These are phyloP conservation scores for Chytriomyces hyalinus DNA, from an alignment of 192 early-diverging fungal genomes.

Conservation along the genomic window DNA sequence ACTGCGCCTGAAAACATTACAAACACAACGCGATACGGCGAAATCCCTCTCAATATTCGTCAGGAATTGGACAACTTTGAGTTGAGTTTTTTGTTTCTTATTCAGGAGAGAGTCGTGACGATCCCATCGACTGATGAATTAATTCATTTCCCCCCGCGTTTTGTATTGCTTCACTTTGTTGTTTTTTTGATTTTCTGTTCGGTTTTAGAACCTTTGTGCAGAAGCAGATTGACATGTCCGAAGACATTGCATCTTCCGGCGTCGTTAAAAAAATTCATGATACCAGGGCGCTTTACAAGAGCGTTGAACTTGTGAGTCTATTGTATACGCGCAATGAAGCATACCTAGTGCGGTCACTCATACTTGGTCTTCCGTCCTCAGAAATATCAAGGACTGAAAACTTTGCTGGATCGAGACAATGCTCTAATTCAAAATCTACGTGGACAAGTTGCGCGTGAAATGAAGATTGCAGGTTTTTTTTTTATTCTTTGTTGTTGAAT, in stretches of 20 bases:
- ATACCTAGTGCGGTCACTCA: not conserved
- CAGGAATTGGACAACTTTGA: slow-evolving; percentile 36
- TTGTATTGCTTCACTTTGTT: too few relatives aligned
- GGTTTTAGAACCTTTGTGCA: slow-evolving; percentile 35
- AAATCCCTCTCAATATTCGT: slow-evolving; percentile 29
- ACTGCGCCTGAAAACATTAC: not conserved
- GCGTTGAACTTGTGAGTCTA: slow-evolving; percentile 21
- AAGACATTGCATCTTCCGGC: slow-evolving; percentile 24
- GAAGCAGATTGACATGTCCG: slow-evolving; percentile 37
- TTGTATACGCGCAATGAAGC: not conserved
- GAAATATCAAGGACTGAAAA: slow-evolving; percentile 46
- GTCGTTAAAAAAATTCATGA: slow-evolving; percentile 27
- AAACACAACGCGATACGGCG: slow-evolving; percentile 36
- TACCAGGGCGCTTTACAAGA: slow-evolving; percentile 25
- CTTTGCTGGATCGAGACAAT: slow-evolving; percentile 46
- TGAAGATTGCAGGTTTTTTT: slow-evolving; percentile 40
- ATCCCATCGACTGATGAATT: too few relatives aligned
- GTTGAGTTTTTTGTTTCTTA: slow-evolving; percentile 13
- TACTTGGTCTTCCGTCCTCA: slow-evolving; percentile 9
- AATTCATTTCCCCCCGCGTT: too few relatives aligned
- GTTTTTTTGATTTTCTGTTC: not conserved
- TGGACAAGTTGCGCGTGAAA: slow-evolving; percentile 34
- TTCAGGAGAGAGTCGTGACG: not conserved
- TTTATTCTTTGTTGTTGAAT: not conserved
- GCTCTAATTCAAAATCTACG: slow-evolving; percentile 38